Percentiles rank a stretch among this genome's conserved stretches.
Evolutionary conservation across 129 eudicot species (phyloP).

Genomic region (Apium graveolens): DNA sequence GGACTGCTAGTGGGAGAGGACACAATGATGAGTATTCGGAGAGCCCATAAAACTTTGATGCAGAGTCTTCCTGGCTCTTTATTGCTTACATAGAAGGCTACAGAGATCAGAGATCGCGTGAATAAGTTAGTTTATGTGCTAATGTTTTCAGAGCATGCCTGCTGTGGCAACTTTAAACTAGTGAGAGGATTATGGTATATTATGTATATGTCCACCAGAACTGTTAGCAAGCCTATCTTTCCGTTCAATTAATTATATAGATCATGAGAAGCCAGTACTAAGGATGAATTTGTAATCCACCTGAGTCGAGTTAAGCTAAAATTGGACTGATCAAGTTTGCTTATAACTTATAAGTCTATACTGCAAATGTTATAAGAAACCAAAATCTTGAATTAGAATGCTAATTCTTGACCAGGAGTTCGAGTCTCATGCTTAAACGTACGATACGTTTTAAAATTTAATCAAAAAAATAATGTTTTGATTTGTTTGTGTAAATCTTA

Average conservation of each 20-base stretch:
- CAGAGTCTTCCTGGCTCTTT: conserved; percentile 14
- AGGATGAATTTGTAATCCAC: background rate
- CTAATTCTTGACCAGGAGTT: no score
- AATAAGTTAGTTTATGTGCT: background rate
- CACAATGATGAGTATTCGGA: conserved; percentile 37
- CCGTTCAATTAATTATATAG: background rate
- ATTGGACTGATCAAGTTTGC: no score
- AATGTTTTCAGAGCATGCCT: background rate
- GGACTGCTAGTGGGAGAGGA: conserved; percentile 15
- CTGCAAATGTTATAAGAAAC: background rate
- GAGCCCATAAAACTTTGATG: conserved; percentile 26
- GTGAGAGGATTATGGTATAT: background rate
- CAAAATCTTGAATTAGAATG: no score
- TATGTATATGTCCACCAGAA: background rate
- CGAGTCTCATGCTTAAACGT: no score
- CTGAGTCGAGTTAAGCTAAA: background rate
- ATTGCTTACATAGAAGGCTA: background rate
- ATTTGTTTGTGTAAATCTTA: no score
- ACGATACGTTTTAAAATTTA: no score
- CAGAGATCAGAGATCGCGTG: background rate
- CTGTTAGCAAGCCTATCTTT: background rate
- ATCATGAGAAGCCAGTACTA: background rate
- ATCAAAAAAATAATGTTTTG: no score
- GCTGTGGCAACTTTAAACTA: background rate
- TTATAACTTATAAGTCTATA: no score